These are phyloP conservation scores for Zymoseptoria pseudotritici DNA, from an alignment of 2,329 filamentous ascomycete species.

Conservation along the genomic window DNA sequence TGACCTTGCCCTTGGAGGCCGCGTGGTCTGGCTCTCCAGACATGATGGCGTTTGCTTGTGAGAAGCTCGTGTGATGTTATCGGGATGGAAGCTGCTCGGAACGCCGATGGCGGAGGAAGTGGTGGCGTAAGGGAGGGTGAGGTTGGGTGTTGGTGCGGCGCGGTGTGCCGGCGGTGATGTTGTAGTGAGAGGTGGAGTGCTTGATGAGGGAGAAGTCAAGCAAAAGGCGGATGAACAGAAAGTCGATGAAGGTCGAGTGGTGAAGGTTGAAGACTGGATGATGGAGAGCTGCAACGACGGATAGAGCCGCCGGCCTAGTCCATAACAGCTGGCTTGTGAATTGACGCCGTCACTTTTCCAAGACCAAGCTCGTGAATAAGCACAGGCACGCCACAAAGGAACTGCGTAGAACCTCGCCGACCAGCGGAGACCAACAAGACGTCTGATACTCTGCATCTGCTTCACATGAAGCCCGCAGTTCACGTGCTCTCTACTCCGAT, in stretches of 20 bases:
- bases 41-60: conserved; percentile 30
- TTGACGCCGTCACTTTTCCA: not conserved
- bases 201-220: not conserved
- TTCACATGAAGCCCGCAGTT: not conserved
- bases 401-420: not conserved
- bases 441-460: not conserved
- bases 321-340: not conserved
- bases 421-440: not conserved
- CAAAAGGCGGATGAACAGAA: not conserved
- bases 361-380: not conserved
- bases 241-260: not conserved
- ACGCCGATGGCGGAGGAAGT: conserved; percentile 3
- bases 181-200: not conserved
- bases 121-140: conserved; percentile 1
- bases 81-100: conserved; percentile 4
- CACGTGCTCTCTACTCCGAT: not conserved
- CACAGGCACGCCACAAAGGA: not conserved
- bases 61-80: conserved; percentile 10
- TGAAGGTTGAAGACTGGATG: not conserved
- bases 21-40: conserved; percentile 44
- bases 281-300: not conserved
- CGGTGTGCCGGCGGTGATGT: not conserved
- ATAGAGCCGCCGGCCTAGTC: not conserved
- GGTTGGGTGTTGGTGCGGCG: conserved; percentile 1
- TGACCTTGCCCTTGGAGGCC: conserved; percentile 39